These are phyloP conservation scores for Sphagnum tenellum DNA, from an alignment of 225 moss, liverwort and hornwort genomes.

Conservation along the genomic window DNA sequence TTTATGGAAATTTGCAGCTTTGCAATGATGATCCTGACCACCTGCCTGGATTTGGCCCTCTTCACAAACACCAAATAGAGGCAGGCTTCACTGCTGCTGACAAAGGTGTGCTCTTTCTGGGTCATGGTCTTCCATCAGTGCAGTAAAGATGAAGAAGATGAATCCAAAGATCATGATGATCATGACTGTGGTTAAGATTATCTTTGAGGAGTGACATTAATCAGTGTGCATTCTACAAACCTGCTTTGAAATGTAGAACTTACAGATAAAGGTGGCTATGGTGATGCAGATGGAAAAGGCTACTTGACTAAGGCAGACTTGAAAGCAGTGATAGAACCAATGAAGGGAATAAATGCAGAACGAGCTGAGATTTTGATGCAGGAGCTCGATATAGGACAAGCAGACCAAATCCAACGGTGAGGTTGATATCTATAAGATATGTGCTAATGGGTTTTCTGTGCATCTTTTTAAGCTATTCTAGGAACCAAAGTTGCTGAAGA, in stretches of 20 bases:
- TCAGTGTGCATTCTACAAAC: no score
- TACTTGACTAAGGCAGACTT: constrained; percentile 47
- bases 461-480: no score
- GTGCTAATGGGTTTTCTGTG: no score
- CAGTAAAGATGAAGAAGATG: no score
- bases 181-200: no score
- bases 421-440: no score
- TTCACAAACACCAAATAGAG: constrained; percentile 53
- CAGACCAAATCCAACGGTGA: constrained; percentile 43
- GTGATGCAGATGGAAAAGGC: constrained; percentile 37
- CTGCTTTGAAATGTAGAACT: no score
- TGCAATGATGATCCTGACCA: constrained; percentile 56
- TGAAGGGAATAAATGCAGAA: constrained; percentile 46
- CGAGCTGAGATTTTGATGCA: constrained; percentile 49
- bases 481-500: no score
- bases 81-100: constrained; percentile 60
- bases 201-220: no score
- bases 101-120: constrained; percentile 32
- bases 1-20: constrained; percentile 22
- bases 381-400: constrained; percentile 51
- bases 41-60: constrained; percentile 59
- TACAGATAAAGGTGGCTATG: no score
- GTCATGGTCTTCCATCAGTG: no score
- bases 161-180: no score
- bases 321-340: constrained; percentile 25